These are phyloP conservation scores for Suhomyces ambrosiae DNA, from an alignment of 1,139 yeast species.

Conservation along the genomic window DNA sequence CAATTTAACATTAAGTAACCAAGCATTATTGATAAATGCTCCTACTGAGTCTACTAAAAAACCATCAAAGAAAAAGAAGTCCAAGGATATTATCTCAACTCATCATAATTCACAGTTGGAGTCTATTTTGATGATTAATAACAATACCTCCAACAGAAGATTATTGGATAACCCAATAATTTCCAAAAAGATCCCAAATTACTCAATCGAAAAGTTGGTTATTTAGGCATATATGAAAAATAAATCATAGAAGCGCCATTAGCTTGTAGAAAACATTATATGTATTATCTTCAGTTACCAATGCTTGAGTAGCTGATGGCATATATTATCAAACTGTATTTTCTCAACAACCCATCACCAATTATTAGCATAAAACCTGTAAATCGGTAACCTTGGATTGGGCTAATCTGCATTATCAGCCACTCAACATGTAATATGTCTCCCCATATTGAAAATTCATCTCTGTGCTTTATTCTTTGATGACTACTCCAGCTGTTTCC, in stretches of 20 bases:
- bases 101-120: constrained; percentile 37
- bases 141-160: constrained; percentile 31
- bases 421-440: not conserved
- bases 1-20: constrained; percentile 58
- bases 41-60: constrained; percentile 19
- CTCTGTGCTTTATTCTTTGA: constrained; percentile 1
- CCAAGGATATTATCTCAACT: constrained; percentile 24
- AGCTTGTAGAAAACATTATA: too few relatives aligned
- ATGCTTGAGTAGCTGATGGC: too few relatives aligned
- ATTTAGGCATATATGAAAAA: constrained; percentile 24
- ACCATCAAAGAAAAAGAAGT: constrained; percentile 21
- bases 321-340: not conserved
- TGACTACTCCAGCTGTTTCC: constrained; percentile 27
- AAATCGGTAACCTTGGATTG: too few relatives aligned
- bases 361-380: too few relatives aligned
- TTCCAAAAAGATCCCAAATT: constrained; percentile 47
- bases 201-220: constrained; percentile 53
- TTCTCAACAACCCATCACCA: too few relatives aligned
- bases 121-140: constrained; percentile 41
- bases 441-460: constrained; percentile 3
- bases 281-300: not conserved
- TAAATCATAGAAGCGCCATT: not conserved
- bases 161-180: constrained; percentile 33
- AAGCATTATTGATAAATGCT: constrained; percentile 38
- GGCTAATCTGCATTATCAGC: not conserved